Conservation (phyloP, 106 monocot species). For the Acanthochlamys bracteata region DNA sequence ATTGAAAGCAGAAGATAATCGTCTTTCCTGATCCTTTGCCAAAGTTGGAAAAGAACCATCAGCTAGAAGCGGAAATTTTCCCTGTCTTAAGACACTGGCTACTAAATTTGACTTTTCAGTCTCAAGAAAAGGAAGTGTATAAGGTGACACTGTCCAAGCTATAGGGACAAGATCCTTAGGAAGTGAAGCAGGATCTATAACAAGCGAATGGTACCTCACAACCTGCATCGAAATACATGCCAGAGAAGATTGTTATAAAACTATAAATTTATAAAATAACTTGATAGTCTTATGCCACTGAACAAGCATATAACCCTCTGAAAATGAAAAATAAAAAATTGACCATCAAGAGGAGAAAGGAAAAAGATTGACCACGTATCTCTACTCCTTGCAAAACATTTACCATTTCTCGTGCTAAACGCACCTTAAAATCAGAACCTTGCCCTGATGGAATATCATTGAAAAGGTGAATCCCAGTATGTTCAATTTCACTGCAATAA, state of each 20-base stretch:
- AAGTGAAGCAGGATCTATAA: conserved; percentile 61
- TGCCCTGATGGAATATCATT: conserved; percentile 77
- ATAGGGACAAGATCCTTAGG: conserved; percentile 71
- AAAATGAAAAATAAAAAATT: too few relatives aligned
- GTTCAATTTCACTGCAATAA: conserved; percentile 77
- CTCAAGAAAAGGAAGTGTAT: conserved; percentile 40
- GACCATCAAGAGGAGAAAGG: too few relatives aligned
- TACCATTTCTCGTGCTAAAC: too few relatives aligned
- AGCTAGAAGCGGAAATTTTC: conserved; percentile 9
- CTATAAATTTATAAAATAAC: too few relatives aligned
- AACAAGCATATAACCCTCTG: too few relatives aligned
- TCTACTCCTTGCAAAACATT: too few relatives aligned
- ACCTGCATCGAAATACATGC: conserved; percentile 33
- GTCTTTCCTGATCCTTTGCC: conserved; percentile 13
- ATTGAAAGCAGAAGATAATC: conserved; percentile 4
- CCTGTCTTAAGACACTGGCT: conserved; percentile 6
- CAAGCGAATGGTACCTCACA: conserved; percentile 93
- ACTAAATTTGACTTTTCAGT: conserved; percentile 19
- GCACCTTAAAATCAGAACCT: conserved; percentile 90
- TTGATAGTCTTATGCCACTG: too few relatives aligned
- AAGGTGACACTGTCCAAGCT: conserved; percentile 64
- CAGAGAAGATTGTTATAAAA: too few relatives aligned
- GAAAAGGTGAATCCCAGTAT: conserved; percentile 58
- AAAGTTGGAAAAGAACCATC: conserved; percentile 14
- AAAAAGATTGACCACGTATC: too few relatives aligned